Conservation (phyloP, 495 filamentous ascomycete genomes). For the Viridothelium virens region DNA sequence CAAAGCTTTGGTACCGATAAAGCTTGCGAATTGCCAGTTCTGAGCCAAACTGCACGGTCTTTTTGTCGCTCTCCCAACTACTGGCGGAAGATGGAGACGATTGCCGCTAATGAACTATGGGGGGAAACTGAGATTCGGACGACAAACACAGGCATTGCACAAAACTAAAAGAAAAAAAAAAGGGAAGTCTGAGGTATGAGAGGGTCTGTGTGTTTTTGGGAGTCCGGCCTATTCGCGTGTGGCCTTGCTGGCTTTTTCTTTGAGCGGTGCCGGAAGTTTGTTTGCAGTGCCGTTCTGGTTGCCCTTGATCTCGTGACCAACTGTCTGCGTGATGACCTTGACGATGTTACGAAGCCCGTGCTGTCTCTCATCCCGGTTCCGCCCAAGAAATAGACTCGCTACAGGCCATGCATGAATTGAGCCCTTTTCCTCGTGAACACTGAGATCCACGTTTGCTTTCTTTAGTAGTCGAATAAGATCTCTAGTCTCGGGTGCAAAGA, state of each 20-base stretch:
- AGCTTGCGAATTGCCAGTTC: too few relatives aligned
- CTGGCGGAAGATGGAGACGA: too few relatives aligned
- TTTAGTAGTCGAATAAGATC: conserved; percentile 44
- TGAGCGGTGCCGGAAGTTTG: not conserved
- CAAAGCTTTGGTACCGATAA: too few relatives aligned
- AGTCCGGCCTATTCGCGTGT: not conserved
- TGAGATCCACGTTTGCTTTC: conserved; percentile 41
- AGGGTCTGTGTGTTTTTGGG: not conserved
- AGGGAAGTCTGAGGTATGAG: not conserved
- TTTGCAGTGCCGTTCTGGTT: not conserved
- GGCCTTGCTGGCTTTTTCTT: not conserved
- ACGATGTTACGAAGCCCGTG: conserved; percentile 52
- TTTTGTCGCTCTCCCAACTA: too few relatives aligned
- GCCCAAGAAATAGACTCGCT: conserved; percentile 57
- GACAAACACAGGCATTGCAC: too few relatives aligned
- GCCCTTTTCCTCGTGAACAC: conserved; percentile 46
- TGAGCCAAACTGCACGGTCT: too few relatives aligned
- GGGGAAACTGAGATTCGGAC: too few relatives aligned
- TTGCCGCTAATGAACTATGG: too few relatives aligned
- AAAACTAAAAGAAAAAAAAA: too few relatives aligned
- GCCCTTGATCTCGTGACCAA: not conserved
- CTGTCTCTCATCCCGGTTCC: conserved; percentile 45
- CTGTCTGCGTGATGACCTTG: conserved; percentile 34
- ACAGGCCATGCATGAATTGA: conserved; percentile 76
- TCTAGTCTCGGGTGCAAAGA: conserved; percentile 57